Evolutionary conservation across 2,329 filamentous ascomycete genomes (phyloP).

Genomic region (Shiraia sp.): DNA sequence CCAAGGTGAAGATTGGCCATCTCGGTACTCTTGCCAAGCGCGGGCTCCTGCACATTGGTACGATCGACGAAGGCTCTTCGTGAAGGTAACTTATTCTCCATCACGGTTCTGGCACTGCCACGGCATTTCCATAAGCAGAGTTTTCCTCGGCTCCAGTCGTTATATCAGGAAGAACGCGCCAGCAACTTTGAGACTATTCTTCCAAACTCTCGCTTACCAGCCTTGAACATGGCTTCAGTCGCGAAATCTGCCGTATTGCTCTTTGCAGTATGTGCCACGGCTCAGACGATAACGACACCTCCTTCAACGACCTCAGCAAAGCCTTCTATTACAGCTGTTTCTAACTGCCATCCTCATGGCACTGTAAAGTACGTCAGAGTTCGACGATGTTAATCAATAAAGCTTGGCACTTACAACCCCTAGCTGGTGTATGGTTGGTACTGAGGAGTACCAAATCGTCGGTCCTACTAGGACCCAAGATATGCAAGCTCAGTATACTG

Average conservation of each 20-base stretch:
- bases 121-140: conserved; percentile 3
- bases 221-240: conserved; percentile 16
- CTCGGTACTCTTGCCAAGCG: conserved; percentile 37
- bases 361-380: conserved; percentile 46
- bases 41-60: conserved; percentile 2
- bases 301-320: conserved; percentile 9
- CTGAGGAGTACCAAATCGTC: conserved; percentile 50
- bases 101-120: conserved; percentile 17
- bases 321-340: conserved; percentile 51
- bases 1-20: conserved; percentile 25
- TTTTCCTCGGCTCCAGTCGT: conserved; percentile 4
- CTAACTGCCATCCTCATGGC: conserved; percentile 57
- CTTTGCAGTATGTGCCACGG: conserved; percentile 13
- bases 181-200: conserved; percentile 7
- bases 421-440: conserved; percentile 52
- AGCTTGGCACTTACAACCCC: conserved; percentile 11
- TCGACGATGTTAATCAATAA: not conserved
- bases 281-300: conserved; percentile 18
- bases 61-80: conserved; percentile 14
- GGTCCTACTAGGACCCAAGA: conserved; percentile 60
- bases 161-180: conserved; percentile 24
- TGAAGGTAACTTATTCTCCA: conserved; percentile 9
- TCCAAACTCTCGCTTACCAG: conserved; percentile 1
- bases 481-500: conserved; percentile 64
- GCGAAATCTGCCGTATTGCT: conserved; percentile 5